phyloP scores from a whole-genome alignment of 2,329 filamentous ascomycete genomes.

The Alternaria sp. region DNA sequence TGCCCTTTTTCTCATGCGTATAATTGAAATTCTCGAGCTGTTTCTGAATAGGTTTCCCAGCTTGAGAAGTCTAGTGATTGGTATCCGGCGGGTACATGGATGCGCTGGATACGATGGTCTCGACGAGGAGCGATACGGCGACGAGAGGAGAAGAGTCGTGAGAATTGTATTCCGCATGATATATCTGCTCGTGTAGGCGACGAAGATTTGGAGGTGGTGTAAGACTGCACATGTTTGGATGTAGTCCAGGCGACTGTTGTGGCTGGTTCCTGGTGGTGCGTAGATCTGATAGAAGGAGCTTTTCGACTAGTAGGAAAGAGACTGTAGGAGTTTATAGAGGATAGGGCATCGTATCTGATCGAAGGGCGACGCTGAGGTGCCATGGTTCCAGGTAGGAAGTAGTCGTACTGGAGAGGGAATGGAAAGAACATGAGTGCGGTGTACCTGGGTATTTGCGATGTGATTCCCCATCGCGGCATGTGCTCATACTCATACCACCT shows the following conservation, averaged over 20 bases:
- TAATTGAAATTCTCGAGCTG: neutral
- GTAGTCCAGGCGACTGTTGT: neutral
- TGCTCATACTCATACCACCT: neutral
- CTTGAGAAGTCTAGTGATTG: neutral
- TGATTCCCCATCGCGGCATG: neutral
- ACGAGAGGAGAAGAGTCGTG: neutral
- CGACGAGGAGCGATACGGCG: neutral
- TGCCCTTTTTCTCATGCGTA: neutral
- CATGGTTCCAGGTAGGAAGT: neutral
- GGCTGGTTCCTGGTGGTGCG: neutral
- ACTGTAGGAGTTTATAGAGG: neutral
- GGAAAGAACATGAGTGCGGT: neutral
- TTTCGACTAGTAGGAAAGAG: neutral
- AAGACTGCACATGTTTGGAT: neutral
- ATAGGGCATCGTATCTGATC: neutral
- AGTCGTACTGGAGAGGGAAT: neutral
- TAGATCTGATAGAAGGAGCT: neutral
- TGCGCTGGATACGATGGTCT: neutral
- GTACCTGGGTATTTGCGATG: neutral
- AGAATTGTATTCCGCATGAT: neutral
- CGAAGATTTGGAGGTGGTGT: accelerated
- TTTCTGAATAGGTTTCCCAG: neutral
- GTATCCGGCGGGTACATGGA: neutral
- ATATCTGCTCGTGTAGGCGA: neutral
- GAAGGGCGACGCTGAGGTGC: neutral